Percentiles rank a stretch among this genome's conserved stretches.
phyloP scores from a whole-genome alignment of 177 flowering plant species.

The Vitis hybrid region DNA sequence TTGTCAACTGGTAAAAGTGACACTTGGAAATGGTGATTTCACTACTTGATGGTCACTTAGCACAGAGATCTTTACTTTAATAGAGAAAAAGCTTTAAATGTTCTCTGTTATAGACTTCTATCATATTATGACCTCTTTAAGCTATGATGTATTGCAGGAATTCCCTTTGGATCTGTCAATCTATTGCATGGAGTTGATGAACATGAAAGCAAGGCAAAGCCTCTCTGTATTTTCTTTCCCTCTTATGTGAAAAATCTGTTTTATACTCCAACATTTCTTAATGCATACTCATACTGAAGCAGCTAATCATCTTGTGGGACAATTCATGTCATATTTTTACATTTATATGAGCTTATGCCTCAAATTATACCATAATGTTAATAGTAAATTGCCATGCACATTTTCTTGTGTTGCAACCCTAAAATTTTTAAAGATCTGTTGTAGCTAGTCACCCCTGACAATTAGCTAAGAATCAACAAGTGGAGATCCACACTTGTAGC shows the following conservation, averaged over 20 bases:
- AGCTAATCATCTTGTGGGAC: too few relatives aligned
- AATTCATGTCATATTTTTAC: not conserved
- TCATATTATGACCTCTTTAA: conserved; percentile 4
- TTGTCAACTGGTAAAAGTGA: not conserved
- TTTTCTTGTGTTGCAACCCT: too few relatives aligned
- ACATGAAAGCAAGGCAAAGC: conserved; percentile 94
- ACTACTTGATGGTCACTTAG: not conserved
- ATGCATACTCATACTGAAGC: too few relatives aligned
- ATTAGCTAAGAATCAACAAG: too few relatives aligned
- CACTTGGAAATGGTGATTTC: not conserved
- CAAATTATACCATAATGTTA: not conserved
- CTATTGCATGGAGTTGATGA: conserved; percentile 92
- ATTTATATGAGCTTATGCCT: not conserved
- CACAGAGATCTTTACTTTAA: too few relatives aligned
- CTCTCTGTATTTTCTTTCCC: conserved; percentile 26
- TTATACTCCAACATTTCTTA: not conserved
- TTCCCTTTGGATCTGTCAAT: conserved; percentile 98
- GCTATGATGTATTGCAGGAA: conserved; percentile 57
- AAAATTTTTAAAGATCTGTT: too few relatives aligned
- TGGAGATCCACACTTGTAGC: too few relatives aligned
- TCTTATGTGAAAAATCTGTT: not conserved
- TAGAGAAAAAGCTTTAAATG: not conserved
- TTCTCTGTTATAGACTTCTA: not conserved
- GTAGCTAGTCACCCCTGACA: too few relatives aligned
- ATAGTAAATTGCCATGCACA: too few relatives aligned